phyloP scores from a whole-genome alignment of 129 eudicot genomes.

The Cynara cardunculus region DNA sequence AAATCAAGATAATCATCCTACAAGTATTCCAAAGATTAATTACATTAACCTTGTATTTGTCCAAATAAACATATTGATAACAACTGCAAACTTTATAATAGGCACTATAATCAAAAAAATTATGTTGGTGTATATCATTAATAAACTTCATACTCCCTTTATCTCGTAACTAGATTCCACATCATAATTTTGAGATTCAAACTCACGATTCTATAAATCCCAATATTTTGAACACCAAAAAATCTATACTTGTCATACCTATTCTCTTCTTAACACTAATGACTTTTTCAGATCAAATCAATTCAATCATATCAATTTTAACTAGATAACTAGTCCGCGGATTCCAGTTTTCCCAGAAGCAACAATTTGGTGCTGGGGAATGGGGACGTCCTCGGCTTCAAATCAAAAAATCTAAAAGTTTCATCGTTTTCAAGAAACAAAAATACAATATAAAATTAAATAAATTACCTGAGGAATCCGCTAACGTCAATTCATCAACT shows the following conservation, averaged over 20 bases:
- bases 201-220: background rate
- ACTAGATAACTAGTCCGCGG: background rate
- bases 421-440: background rate
- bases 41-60: too few species aligned
- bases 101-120: background rate
- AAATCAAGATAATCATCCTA: background rate
- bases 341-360: background rate
- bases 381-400: background rate
- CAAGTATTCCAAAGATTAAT: background rate
- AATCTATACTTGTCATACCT: background rate
- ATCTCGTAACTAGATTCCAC: background rate
- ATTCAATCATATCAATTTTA: conserved; percentile 2
- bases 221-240: background rate
- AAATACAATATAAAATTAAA: background rate
- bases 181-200: background rate
- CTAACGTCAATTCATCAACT: conserved; percentile 26
- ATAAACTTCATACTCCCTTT: background rate
- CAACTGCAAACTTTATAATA: background rate
- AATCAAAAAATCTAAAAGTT: conserved; percentile 4
- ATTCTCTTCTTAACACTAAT: background rate
- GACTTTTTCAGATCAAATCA: conserved; percentile 7
- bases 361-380: background rate
- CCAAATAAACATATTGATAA: background rate
- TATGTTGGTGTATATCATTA: background rate
- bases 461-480: conserved; percentile 25